Percentiles rank a stretch among this genome's conserved stretches.
Evolutionary conservation across 108 stramenopile species (phyloP).

Genomic region (Nitzschia sp.): DNA sequence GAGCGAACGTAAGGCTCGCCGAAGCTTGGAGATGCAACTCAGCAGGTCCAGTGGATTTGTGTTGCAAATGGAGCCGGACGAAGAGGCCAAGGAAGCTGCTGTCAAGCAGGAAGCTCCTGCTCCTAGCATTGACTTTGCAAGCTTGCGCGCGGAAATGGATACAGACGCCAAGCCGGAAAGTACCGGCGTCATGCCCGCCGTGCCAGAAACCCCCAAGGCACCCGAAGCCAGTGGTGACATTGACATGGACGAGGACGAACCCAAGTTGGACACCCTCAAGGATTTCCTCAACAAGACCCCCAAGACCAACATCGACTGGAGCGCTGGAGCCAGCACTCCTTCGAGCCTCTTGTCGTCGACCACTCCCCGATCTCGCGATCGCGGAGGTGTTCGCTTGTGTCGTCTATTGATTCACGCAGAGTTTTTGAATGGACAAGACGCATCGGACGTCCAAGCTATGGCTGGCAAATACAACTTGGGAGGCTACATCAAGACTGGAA

Average conservation of each 20-base stretch:
- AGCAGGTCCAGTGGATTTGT: constrained; percentile 21
- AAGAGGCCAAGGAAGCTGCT: constrained; percentile 6
- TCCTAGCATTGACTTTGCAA: constrained; percentile 37
- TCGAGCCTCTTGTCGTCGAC: not conserved
- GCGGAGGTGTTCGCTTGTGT: constrained; percentile 40
- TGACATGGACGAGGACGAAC: constrained; percentile 29
- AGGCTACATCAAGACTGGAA: constrained; percentile 62
- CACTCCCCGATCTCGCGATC: constrained; percentile 34
- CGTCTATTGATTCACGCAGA: constrained; percentile 26
- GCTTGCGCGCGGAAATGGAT: constrained; percentile 32
- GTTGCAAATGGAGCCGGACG: constrained; percentile 22
- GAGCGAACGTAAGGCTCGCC: constrained; percentile 36
- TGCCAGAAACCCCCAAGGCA: not conserved
- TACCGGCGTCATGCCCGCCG: not conserved
- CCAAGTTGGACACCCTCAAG: constrained; percentile 43
- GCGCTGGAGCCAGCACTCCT: constrained; percentile 12
- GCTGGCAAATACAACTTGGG: constrained; percentile 61
- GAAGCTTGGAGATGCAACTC: constrained; percentile 23
- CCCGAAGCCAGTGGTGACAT: constrained; percentile 16
- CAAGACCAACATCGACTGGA: constrained; percentile 38
- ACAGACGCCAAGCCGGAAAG: not conserved
- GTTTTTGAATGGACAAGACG: constrained; percentile 21
- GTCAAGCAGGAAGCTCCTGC: not conserved
- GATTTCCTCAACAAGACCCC: constrained; percentile 46
- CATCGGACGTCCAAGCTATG: constrained; percentile 32